These are phyloP conservation scores for Melastoma candidum DNA, from an alignment of 441 rosid genomes.

Conservation along the genomic window DNA sequence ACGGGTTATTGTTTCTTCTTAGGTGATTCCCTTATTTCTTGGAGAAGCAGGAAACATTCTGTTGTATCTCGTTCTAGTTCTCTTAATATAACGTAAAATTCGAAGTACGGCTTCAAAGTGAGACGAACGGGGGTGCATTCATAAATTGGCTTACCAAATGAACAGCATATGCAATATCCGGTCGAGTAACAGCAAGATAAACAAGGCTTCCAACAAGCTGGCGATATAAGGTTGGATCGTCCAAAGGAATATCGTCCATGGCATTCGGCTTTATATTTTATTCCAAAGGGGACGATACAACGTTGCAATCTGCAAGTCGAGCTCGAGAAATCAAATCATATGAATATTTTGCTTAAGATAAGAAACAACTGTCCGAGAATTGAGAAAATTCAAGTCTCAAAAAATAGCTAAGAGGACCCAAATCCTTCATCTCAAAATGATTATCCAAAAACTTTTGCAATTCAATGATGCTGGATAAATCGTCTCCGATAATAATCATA, in stretches of 20 bases:
- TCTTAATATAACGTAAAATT: not conserved
- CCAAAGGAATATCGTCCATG: not conserved
- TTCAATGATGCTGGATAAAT: too few relatives aligned
- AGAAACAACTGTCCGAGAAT: not conserved
- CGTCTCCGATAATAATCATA: too few relatives aligned
- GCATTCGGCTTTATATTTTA: not conserved
- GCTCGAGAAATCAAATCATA: not conserved
- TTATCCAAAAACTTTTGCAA: too few relatives aligned
- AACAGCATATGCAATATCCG: too few relatives aligned
- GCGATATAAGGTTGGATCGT: not conserved
- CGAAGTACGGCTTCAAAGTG: not conserved
- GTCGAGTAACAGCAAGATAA: not conserved
- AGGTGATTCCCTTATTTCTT: not conserved
- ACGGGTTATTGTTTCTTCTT: not conserved
- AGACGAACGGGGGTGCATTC: not conserved
- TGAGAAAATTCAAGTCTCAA: not conserved
- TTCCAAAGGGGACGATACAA: not conserved
- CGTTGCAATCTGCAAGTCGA: not conserved
- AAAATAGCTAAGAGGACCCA: not conserved
- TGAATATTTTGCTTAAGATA: conserved; percentile 1
- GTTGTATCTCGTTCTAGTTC: too few relatives aligned
- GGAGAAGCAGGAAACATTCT: not conserved
- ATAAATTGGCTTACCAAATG: too few relatives aligned
- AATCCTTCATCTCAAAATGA: too few relatives aligned
- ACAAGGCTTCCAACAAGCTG: not conserved